Conservation (phyloP, 2,329 filamentous ascomycete species). For the Colletotrichum simmondsii region DNA sequence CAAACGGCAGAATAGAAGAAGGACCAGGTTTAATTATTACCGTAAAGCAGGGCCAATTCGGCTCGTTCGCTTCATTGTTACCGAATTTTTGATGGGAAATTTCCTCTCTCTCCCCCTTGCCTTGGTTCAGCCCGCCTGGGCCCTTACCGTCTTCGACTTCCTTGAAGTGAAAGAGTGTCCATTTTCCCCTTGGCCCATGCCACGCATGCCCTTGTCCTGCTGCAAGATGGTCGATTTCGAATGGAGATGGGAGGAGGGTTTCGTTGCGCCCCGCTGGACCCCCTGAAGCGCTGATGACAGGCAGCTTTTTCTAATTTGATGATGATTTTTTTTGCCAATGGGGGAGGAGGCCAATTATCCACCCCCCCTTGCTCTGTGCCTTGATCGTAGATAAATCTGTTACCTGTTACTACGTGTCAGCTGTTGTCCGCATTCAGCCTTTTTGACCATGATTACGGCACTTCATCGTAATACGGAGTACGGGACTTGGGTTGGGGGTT, state of each 20-base stretch:
- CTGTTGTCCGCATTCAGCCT: background rate
- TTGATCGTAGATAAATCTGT: background rate
- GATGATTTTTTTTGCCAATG: background rate
- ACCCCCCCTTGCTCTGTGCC: background rate
- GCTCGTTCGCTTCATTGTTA: constrained; percentile 20
- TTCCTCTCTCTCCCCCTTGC: background rate
- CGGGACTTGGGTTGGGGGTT: background rate
- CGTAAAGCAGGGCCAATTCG: background rate
- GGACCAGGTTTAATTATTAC: background rate
- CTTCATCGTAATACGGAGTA: background rate
- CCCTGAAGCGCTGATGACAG: constrained; percentile 7
- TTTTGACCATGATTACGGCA: background rate
- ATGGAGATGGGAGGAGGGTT: background rate
- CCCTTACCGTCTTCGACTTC: too few relatives aligned
- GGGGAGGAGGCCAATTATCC: background rate
- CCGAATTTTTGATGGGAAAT: background rate
- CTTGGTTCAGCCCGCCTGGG: background rate
- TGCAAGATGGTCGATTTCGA: constrained; percentile 8
- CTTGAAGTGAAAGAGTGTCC: too few relatives aligned
- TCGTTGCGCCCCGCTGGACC: background rate
- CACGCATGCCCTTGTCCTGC: background rate
- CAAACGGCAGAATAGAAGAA: background rate
- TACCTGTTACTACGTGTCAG: background rate
- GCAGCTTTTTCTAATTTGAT: background rate
- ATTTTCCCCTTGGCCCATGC: constrained; percentile 2